A percentile compares a stretch with the other conserved stretches of the same genome.
phyloP scores from a whole-genome alignment of 257 asterid genomes.

The Solanum dulcamara region DNA sequence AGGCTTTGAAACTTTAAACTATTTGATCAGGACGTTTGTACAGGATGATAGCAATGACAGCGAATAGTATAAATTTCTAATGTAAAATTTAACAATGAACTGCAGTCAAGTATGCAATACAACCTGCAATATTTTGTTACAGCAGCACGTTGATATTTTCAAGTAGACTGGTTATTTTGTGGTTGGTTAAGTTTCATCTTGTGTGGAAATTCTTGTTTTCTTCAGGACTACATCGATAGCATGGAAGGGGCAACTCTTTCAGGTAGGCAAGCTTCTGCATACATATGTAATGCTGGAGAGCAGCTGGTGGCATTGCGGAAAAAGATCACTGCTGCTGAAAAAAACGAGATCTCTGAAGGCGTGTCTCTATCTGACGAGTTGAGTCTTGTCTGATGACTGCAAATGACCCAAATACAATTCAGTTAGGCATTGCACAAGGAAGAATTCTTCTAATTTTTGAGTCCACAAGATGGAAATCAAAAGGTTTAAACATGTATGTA shows the following conservation, averaged over 20 bases:
- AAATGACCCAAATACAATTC: not conserved
- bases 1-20: not conserved
- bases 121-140: not conserved
- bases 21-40: not conserved
- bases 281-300: conserved; percentile 76
- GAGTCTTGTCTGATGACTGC: conserved; percentile 32
- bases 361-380: conserved; percentile 34
- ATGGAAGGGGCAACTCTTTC: conserved; percentile 99
- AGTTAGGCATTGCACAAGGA: not conserved
- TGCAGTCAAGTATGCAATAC: not conserved
- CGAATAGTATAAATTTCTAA: not conserved
- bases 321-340: conserved; percentile 18
- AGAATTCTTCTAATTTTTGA: not conserved
- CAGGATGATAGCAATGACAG: not conserved
- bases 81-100: not conserved
- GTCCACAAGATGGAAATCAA: not conserved
- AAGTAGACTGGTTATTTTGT: not conserved
- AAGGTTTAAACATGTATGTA: not conserved
- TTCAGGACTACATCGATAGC: conserved; percentile 96
- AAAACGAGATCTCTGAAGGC: conserved; percentile 8
- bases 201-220: not conserved
- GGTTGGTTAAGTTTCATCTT: not conserved
- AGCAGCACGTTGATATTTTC: not conserved
- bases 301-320: conserved; percentile 52
- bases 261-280: conserved; percentile 90